Evolutionary conservation across 2,329 filamentous ascomycete species (phyloP).

Genomic region (Colletotrichum phormii): DNA sequence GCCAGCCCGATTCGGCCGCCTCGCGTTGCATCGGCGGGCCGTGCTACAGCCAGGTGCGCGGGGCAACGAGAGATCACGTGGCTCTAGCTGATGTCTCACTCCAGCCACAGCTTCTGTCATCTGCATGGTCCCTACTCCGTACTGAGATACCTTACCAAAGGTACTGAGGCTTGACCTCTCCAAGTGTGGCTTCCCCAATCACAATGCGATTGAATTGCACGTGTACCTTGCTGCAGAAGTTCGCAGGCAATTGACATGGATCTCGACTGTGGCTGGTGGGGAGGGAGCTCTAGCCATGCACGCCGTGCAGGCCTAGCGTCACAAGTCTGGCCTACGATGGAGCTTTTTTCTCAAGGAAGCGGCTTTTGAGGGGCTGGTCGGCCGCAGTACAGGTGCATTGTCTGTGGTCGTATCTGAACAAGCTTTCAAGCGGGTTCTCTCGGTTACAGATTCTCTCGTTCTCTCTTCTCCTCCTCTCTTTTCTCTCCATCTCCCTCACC

Average conservation of each 20-base stretch:
- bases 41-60: constrained; percentile 29
- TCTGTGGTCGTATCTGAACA: constrained; percentile 23
- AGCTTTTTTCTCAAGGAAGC: constrained; percentile 5
- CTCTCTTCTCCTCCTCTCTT: not conserved
- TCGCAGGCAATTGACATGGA: not conserved
- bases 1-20: constrained; percentile 20
- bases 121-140: not conserved
- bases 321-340: constrained; percentile 18
- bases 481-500: not conserved
- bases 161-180: not conserved
- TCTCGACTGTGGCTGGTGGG: constrained; percentile 26
- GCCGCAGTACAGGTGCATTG: constrained; percentile 6
- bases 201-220: not conserved
- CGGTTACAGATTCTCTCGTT: constrained; percentile 5
- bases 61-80: constrained; percentile 35
- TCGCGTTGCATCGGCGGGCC: constrained; percentile 27
- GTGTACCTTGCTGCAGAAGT: constrained; percentile 10
- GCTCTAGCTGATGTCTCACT: not conserved
- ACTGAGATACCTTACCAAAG: not conserved
- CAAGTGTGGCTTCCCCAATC: constrained; percentile 18
- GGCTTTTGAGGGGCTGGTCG: constrained; percentile 19
- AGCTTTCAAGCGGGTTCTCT: constrained; percentile 35
- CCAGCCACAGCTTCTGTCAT: constrained; percentile 13
- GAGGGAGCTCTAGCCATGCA: constrained; percentile 21
- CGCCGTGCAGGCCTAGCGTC: constrained; percentile 20